Percentiles rank a stretch among this genome's conserved stretches.
Evolutionary conservation across 176 grass and related monocot species (phyloP).

Genomic region (Triticum turgidum): DNA sequence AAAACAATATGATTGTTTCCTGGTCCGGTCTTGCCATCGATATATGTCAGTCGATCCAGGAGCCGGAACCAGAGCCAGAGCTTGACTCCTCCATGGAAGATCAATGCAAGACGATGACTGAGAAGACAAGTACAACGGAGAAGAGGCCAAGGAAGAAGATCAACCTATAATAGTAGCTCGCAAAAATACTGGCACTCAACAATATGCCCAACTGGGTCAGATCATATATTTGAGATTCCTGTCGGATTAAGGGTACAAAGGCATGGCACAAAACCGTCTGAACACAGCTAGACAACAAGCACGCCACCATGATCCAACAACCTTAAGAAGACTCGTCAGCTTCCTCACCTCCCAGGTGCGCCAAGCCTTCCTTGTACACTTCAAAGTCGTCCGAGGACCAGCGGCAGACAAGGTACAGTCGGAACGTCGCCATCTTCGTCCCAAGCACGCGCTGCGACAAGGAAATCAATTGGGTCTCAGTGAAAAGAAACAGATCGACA

Average conservation of each 20-base stretch:
- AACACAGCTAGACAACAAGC: constrained; percentile 20
- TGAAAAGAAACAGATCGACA: background rate
- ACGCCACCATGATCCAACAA: background rate
- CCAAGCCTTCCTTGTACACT: constrained; percentile 70
- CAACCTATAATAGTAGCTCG: background rate
- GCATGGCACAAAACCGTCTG: constrained; percentile 20
- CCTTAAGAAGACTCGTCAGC: constrained; percentile 56
- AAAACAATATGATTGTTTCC: too few relatives aligned
- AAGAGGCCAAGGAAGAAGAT: too few relatives aligned
- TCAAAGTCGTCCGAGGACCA: constrained; percentile 82
- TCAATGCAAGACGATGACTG: too few relatives aligned
- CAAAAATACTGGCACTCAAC: background rate
- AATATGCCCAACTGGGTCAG: background rate
- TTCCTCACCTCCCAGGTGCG: constrained; percentile 39
- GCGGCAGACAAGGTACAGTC: constrained; percentile 67
- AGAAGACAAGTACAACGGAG: too few relatives aligned
- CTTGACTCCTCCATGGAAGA: too few relatives aligned
- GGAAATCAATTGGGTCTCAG: constrained; percentile 6
- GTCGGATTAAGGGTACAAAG: background rate
- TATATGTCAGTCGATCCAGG: too few relatives aligned
- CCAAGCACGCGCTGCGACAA: constrained; percentile 62
- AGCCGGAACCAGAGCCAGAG: too few relatives aligned
- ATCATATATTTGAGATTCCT: background rate
- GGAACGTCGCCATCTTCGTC: constrained; percentile 83
- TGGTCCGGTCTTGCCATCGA: too few relatives aligned